Conservation (phyloP, 169 alveolate genomes). For the Sarcocystis neurona region DNA sequence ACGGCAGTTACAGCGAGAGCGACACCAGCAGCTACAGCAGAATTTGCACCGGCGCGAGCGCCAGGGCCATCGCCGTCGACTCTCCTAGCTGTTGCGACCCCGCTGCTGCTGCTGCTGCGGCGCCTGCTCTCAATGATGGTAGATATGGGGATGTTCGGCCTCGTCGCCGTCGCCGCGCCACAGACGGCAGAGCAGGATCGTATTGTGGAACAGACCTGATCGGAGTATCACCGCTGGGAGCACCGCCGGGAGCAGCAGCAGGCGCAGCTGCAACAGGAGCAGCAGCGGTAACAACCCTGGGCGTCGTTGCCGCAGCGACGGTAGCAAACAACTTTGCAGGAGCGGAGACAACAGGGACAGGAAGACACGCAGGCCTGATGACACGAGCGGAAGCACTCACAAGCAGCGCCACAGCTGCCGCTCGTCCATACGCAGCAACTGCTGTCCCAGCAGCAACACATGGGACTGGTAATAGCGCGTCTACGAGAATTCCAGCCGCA, state of each 20-base stretch:
- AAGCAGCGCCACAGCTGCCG: no score
- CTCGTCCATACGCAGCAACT: no score
- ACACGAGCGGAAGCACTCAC: no score
- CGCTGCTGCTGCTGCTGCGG: neutral
- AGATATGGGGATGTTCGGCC: neutral
- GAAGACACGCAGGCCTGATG: neutral
- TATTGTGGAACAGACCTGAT: neutral
- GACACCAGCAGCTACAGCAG: neutral
- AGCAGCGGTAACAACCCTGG: neutral
- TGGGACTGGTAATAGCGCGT: no score
- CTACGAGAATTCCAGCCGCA: no score
- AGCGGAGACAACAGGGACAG: neutral
- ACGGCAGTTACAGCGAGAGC: neutral
- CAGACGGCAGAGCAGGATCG: neutral
- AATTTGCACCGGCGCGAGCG: neutral
- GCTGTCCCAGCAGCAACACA: no score
- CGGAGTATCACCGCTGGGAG: neutral
- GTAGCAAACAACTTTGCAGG: neutral
- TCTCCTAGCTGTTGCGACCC: neutral
- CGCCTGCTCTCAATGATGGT: neutral
- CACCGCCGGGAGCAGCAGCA: conserved; percentile 11
- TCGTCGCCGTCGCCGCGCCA: neutral
- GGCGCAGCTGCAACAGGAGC: conserved; percentile 20
- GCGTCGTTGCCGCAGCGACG: neutral
- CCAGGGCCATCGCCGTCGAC: neutral